Conservation (phyloP, 106 monocot species). For the Ottelia alismoides region DNA sequence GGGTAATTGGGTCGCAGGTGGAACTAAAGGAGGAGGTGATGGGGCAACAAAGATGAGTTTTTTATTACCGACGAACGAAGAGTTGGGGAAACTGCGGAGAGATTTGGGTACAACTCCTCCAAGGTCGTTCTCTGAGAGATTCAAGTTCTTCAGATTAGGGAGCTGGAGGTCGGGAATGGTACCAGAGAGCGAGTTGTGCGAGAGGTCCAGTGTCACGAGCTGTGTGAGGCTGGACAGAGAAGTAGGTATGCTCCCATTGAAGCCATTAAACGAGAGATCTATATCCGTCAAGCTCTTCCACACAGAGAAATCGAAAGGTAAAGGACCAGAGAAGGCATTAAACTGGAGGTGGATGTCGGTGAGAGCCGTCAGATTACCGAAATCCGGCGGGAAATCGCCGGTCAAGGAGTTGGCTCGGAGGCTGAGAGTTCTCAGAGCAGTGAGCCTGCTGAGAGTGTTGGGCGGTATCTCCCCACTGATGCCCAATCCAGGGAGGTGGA, state of each 20-base stretch:
- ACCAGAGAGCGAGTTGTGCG: conserved; percentile 13
- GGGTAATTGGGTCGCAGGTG: too few species aligned
- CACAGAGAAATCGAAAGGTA: conserved; percentile 8
- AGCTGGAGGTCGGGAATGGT: conserved; percentile 9
- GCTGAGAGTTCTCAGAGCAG: conserved; percentile 6
- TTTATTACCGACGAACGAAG: conserved; percentile 13
- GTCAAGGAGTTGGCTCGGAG: conserved; percentile 12
- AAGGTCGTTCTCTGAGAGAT: conserved; percentile 15
- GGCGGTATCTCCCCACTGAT: conserved; percentile 10
- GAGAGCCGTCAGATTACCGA: conserved; percentile 5
- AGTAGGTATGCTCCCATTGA: conserved; percentile 17
- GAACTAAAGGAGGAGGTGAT: neutral
- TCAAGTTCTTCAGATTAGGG: conserved; percentile 6
- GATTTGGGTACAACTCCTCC: conserved; percentile 9
- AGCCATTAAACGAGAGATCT: conserved; percentile 19
- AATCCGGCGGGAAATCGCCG: conserved; percentile 10
- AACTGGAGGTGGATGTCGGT: conserved; percentile 15
- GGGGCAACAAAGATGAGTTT: too few species aligned
- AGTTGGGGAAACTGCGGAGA: conserved; percentile 7
- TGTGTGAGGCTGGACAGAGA: conserved; percentile 7
- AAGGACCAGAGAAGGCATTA: conserved; percentile 9
- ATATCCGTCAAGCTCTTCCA: conserved; percentile 11
- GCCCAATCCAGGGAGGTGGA: conserved; percentile 8
- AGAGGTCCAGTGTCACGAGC: conserved; percentile 11
- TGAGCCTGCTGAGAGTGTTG: conserved; percentile 11